These are phyloP conservation scores for Aspergillus avenaceus DNA, from an alignment of 495 filamentous ascomycete genomes.

Conservation along the genomic window DNA sequence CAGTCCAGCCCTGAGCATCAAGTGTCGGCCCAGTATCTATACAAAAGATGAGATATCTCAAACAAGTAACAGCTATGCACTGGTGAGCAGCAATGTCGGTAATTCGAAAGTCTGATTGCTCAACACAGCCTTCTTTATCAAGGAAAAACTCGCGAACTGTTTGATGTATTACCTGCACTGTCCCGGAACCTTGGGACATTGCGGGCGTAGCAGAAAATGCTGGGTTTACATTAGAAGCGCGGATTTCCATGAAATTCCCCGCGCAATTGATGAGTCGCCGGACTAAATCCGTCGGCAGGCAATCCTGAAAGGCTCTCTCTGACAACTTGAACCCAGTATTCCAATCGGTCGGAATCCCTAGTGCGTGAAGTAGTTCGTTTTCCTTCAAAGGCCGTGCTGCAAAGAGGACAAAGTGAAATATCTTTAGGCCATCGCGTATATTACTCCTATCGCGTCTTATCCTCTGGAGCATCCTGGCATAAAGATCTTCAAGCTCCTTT, in stretches of 20 bases:
- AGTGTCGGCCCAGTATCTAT: neutral
- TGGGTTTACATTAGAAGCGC: neutral
- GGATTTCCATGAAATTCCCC: conserved; percentile 6
- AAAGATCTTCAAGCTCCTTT: conserved; percentile 4
- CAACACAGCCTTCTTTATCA: neutral
- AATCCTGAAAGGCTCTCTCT: neutral
- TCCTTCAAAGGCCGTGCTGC: neutral
- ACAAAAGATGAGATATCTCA: neutral
- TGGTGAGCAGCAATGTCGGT: neutral
- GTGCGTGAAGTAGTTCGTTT: conserved; percentile 1
- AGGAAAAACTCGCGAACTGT: conserved; percentile 9
- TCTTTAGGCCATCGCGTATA: neutral
- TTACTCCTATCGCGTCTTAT: neutral
- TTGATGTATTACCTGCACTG: conserved; percentile 9
- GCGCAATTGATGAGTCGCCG: conserved; percentile 2
- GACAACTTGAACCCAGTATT: neutral
- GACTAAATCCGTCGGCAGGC: neutral
- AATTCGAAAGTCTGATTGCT: neutral
- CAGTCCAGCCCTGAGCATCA: neutral
- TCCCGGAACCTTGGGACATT: neutral
- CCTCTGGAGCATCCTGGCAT: neutral
- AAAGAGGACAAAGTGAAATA: conserved; percentile 6
- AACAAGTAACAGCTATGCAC: neutral
- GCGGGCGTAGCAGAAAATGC: neutral
- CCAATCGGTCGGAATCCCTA: neutral